phyloP scores from a whole-genome alignment of 257 asterid species.

The Asclepias syriaca region DNA sequence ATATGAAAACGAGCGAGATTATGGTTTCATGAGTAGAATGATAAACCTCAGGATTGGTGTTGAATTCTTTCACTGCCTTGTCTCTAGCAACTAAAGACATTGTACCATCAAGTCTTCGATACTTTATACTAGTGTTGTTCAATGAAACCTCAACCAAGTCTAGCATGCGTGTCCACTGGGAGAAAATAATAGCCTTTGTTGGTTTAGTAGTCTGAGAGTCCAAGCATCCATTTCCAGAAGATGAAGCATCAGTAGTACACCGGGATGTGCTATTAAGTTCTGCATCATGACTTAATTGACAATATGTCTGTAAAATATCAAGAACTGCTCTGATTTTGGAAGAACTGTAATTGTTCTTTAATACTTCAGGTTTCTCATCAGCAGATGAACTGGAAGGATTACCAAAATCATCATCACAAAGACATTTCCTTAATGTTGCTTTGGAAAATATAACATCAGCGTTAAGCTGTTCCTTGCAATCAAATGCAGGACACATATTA shows the following conservation, averaged over 20 bases:
- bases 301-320: conserved; percentile 52
- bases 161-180: conserved; percentile 99
- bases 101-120: conserved; percentile 94
- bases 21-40: conserved; percentile 14
- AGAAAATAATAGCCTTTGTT: conserved; percentile 85
- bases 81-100: conserved; percentile 93
- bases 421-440: conserved; percentile 55
- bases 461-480: conserved; percentile 83
- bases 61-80: conserved; percentile 91
- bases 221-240: conserved; percentile 26
- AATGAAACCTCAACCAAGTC: conserved; percentile 76
- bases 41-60: conserved; percentile 74
- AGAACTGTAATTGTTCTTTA: conserved; percentile 51
- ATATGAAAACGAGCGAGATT: conserved; percentile 13
- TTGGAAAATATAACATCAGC: conserved; percentile 72
- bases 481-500: conserved; percentile 71
- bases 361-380: conserved; percentile 43
- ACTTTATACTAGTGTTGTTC: conserved; percentile 39
- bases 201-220: conserved; percentile 37
- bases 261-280: conserved; percentile 27
- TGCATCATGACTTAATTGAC: conserved; percentile 32
- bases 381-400: conserved; percentile 36
- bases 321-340: conserved; percentile 75
- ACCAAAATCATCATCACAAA: conserved; percentile 42
- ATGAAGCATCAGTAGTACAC: conserved; percentile 34